phyloP scores from a whole-genome alignment of 192 early-diverging fungal genomes.

The Cladochytrium replicatum region DNA sequence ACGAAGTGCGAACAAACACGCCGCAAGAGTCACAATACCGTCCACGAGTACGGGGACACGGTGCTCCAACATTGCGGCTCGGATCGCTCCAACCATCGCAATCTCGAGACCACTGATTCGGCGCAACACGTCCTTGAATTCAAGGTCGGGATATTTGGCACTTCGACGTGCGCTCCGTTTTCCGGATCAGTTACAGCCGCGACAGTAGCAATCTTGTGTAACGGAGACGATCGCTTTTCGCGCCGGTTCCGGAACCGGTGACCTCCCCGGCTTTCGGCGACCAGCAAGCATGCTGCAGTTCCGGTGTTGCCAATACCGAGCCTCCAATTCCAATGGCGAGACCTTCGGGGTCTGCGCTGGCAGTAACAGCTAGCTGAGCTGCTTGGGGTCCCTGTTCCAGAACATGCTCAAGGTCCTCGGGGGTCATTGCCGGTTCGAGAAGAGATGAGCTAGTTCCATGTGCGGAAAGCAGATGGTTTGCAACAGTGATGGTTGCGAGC shows the following conservation, averaged over 20 bases:
- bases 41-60: conserved; percentile 11
- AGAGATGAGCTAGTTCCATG: conserved; percentile 13
- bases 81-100: conserved; percentile 6
- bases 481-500: not conserved
- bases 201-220: conserved; percentile 12
- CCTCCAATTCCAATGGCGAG: conserved; percentile 13
- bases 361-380: not conserved
- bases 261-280: conserved; percentile 8
- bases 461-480: conserved; percentile 3
- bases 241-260: conserved; percentile 17
- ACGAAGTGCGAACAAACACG: conserved; percentile 13
- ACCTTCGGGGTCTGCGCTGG: not conserved
- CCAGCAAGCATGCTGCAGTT: conserved; percentile 7
- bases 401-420: conserved; percentile 5
- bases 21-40: conserved; percentile 14
- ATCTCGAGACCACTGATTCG: conserved; percentile 10
- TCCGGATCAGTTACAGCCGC: not conserved
- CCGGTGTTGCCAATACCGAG: conserved; percentile 25
- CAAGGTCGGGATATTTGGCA: not conserved
- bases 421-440: conserved; percentile 13
- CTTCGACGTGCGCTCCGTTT: not conserved
- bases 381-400: conserved; percentile 4
- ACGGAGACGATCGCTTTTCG: conserved; percentile 6
- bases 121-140: not conserved
- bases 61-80: not conserved